Conservation (phyloP, 768 basidiomycete genomes). For the Ephemerocybe angulata region DNA sequence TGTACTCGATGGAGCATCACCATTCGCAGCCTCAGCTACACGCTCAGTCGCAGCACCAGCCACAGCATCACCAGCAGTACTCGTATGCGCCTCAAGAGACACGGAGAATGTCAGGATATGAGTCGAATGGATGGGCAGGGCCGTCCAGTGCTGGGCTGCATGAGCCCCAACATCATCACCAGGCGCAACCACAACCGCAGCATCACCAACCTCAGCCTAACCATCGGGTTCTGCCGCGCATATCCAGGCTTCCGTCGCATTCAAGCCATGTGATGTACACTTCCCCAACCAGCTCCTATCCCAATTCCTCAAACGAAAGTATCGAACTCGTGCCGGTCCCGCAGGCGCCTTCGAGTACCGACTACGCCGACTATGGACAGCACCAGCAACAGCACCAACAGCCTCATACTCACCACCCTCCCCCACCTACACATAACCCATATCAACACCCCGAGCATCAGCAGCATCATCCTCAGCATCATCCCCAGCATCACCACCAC, state of each 20-base stretch:
- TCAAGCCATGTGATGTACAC: background rate
- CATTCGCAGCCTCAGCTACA: too few species aligned
- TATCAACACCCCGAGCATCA: constrained; percentile 3
- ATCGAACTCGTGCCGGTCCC: background rate
- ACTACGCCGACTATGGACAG: background rate
- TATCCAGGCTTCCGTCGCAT: background rate
- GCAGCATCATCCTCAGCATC: constrained; percentile 15
- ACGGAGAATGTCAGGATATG: too few species aligned
- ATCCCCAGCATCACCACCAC: constrained; percentile 15
- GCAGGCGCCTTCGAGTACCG: background rate
- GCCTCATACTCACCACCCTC: background rate
- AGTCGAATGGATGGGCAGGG: too few species aligned
- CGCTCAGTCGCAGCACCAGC: too few species aligned
- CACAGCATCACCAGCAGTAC: too few species aligned
- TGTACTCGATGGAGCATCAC: too few species aligned
- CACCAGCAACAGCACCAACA: background rate
- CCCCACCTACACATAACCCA: background rate
- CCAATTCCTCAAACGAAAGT: background rate
- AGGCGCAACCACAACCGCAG: background rate
- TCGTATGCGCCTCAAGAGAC: too few species aligned
- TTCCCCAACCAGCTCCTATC: background rate
- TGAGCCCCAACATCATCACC: background rate
- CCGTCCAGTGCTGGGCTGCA: background rate
- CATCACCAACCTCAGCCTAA: background rate
- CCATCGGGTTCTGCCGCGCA: background rate